Conservation (phyloP, 805 yeast genomes). For the Yamadazyma sp. region DNA sequence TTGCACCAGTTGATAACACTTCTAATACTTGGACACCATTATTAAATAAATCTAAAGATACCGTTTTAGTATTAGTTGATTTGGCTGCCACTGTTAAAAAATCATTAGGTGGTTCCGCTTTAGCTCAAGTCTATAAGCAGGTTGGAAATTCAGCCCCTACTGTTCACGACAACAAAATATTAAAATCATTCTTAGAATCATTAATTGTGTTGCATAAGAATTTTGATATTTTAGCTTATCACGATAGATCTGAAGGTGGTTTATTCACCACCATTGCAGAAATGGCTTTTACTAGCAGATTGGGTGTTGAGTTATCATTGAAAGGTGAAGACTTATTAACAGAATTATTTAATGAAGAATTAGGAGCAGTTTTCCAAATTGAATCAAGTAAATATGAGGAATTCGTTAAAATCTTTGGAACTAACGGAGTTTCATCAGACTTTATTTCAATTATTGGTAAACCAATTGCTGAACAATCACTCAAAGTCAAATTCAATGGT, state of each 20-base stretch:
- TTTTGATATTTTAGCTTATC: slow-evolving; percentile 77
- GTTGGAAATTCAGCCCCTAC: slow-evolving; percentile 82
- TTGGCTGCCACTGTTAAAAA: slow-evolving; percentile 51
- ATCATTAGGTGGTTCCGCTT: slow-evolving; percentile 88
- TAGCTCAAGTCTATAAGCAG: slow-evolving; percentile 89
- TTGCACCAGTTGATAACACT: slow-evolving; percentile 81
- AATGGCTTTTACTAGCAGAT: slow-evolving; percentile 96
- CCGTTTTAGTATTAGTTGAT: slow-evolving; percentile 77
- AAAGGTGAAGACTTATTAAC: slow-evolving; percentile 43
- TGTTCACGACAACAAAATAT: slow-evolving; percentile 62
- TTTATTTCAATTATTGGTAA: slow-evolving; percentile 64
- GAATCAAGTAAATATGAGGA: slow-evolving; percentile 46
- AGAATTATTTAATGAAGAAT: slow-evolving; percentile 83
- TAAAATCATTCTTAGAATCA: slow-evolving; percentile 70
- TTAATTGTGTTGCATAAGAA: slow-evolving; percentile 67
- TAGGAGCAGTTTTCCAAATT: slow-evolving; percentile 95
- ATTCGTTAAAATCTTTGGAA: slow-evolving; percentile 54
- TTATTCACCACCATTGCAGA: slow-evolving; percentile 78
- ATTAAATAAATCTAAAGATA: slow-evolving; percentile 50
- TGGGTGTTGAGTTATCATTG: slow-evolving; percentile 65
- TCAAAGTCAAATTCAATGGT: slow-evolving; percentile 48
- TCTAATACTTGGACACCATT: slow-evolving; percentile 95
- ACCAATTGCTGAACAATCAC: slow-evolving; percentile 54
- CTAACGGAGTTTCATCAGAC: slow-evolving; percentile 53
- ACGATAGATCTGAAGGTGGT: slow-evolving; percentile 97